A percentile compares a stretch with the other conserved stretches of the same genome.
Conservation (phyloP, 2,329 filamentous ascomycete species). For the Xylaria multiplex region DNA sequence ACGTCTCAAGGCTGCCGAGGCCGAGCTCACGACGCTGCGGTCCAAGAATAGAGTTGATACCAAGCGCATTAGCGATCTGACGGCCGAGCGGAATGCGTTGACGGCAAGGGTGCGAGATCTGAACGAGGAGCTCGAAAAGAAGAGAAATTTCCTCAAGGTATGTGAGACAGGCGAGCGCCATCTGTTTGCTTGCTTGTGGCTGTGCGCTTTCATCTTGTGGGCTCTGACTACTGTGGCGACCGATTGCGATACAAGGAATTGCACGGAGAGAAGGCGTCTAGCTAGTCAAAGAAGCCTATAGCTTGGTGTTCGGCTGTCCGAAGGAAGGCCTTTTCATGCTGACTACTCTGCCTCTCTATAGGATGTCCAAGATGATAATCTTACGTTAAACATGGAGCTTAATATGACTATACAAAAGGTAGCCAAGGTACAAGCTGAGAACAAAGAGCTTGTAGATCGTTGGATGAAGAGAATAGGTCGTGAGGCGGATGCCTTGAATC, state of each 20-base stretch:
- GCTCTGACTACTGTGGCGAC: neutral
- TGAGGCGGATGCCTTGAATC: conserved; percentile 90
- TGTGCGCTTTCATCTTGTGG: conserved; percentile 4
- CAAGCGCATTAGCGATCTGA: conserved; percentile 69
- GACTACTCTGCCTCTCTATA: conserved; percentile 46
- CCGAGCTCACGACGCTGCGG: conserved; percentile 72
- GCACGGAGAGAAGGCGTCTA: neutral
- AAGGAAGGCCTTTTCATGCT: conserved; percentile 4
- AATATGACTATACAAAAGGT: conserved; percentile 83
- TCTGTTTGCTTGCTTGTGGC: conserved; percentile 10
- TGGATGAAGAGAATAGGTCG: conserved; percentile 91
- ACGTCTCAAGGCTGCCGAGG: conserved; percentile 69
- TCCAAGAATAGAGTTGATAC: conserved; percentile 67
- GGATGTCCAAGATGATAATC: conserved; percentile 92
- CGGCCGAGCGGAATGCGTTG: conserved; percentile 69
- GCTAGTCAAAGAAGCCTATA: neutral
- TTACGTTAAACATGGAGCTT: conserved; percentile 85
- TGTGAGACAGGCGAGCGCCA: conserved; percentile 37
- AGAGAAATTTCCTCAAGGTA: conserved; percentile 83
- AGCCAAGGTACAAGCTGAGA: conserved; percentile 80
- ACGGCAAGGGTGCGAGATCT: conserved; percentile 77
- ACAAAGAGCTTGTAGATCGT: conserved; percentile 86
- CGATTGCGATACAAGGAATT: neutral
- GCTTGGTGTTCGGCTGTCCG: neutral
- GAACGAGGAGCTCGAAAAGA: conserved; percentile 85